Percentiles rank a stretch among this genome's conserved stretches.
Evolutionary conservation across 371 early-diverging fungal genomes (phyloP).

Genomic region (Lichtheimia corymbifera): DNA sequence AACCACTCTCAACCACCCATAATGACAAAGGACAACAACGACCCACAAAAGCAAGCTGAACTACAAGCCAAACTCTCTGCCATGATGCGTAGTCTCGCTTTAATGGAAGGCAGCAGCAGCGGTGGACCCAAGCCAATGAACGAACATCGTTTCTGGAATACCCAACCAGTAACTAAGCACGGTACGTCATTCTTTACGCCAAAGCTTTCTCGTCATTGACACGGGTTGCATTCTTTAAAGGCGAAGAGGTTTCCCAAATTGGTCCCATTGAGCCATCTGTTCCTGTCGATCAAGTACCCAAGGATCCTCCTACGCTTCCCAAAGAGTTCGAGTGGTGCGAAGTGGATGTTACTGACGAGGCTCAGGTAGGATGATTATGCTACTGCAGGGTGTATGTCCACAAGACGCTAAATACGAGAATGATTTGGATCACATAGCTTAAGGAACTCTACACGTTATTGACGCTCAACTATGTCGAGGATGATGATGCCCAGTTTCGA

Average conservation of each 20-base stretch:
- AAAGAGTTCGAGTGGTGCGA: conserved; percentile 88
- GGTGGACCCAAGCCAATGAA: conserved; percentile 46
- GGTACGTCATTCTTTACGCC: conserved; percentile 35
- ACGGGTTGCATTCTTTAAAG: conserved; percentile 24
- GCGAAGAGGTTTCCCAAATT: conserved; percentile 67
- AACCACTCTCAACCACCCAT: not conserved
- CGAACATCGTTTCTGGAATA: conserved; percentile 93
- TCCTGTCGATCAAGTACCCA: conserved; percentile 75
- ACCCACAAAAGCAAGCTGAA: conserved; percentile 19
- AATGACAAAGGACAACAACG: conserved; percentile 12
- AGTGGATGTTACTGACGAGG: conserved; percentile 80
- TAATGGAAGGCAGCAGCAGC: conserved; percentile 28
- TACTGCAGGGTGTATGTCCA: not conserved
- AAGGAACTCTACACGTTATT: conserved; percentile 88
- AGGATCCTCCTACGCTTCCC: conserved; percentile 85
- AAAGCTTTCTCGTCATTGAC: not conserved
- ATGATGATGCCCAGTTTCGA: conserved; percentile 91
- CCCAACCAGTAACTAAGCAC: conserved; percentile 90
- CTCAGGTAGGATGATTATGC: conserved; percentile 50
- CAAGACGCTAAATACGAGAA: not conserved
- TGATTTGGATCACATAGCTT: conserved; percentile 41
- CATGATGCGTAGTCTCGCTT: conserved; percentile 42
- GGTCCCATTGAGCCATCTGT: conserved; percentile 85
- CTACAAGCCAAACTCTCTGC: conserved; percentile 34
- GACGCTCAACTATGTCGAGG: conserved; percentile 94